A percentile compares a stretch with the other conserved stretches of the same genome.
Evolutionary conservation across 169 alveolate species (phyloP).

Genomic region (Eimeria praecox): DNA sequence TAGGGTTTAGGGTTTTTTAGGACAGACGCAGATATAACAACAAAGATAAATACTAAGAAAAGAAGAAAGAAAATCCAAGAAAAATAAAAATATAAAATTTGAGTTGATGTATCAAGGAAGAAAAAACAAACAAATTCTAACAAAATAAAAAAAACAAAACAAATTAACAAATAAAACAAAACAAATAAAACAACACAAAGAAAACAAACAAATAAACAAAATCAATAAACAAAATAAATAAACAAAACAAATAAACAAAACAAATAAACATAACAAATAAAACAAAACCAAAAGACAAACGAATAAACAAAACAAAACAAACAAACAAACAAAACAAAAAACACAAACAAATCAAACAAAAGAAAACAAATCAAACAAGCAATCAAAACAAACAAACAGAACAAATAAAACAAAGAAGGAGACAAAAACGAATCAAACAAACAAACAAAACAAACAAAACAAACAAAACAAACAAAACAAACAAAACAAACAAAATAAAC

Average conservation of each 20-base stretch:
- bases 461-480: not conserved
- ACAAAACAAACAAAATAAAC: not conserved
- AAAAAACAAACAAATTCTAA: not conserved
- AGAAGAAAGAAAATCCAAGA: not conserved
- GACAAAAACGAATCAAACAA: not conserved
- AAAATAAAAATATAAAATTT: not conserved
- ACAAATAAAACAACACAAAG: not conserved
- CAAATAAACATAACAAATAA: not conserved
- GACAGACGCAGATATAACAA: not conserved
- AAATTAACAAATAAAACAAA: not conserved
- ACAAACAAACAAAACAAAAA: not conserved
- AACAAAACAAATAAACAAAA: not conserved
- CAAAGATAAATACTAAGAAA: not conserved
- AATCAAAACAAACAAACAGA: not conserved
- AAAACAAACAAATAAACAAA: not conserved
- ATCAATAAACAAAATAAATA: not conserved
- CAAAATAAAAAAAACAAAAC: not conserved
- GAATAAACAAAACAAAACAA: not conserved
- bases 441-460: not conserved
- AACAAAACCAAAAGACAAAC: not conserved
- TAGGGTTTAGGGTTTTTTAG: not conserved
- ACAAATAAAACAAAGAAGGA: not conserved
- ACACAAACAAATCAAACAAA: not conserved
- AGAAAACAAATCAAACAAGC: no score
- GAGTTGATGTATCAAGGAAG: not conserved